A percentile compares a stretch with the other conserved stretches of the same genome.
Conservation (phyloP, 192 early-diverging fungal species). For the Linnemannia schmuckeri region DNA sequence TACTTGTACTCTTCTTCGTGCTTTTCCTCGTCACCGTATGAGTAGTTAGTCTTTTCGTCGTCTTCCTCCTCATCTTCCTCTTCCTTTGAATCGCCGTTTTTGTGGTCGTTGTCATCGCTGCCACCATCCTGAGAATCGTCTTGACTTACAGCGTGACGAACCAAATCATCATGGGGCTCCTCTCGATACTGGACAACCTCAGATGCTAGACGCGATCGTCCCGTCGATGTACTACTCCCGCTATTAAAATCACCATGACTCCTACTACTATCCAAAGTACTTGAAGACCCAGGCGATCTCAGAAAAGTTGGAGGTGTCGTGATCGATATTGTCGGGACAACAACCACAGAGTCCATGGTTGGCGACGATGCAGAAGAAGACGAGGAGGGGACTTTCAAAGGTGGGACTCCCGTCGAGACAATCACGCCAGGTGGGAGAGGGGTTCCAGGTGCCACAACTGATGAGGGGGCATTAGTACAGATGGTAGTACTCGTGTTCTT, state of each 20-base stretch:
- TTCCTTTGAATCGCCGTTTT: not conserved
- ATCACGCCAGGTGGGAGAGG: conserved; percentile 25
- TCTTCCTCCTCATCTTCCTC: not conserved
- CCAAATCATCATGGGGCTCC: not conserved
- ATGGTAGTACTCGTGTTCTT: conserved; percentile 27
- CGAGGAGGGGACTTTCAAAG: not conserved
- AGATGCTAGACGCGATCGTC: not conserved
- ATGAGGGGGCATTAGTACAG: conserved; percentile 27
- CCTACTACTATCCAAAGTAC: not conserved
- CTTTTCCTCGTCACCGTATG: not conserved
- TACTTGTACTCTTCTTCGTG: not conserved
- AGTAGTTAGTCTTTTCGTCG: not conserved
- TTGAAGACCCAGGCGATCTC: not conserved
- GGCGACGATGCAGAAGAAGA: not conserved
- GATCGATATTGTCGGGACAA: not conserved
- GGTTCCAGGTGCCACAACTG: conserved; percentile 30
- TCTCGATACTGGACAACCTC: not conserved
- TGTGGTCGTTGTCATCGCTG: no score
- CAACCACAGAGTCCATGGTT: not conserved
- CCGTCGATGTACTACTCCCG: not conserved
- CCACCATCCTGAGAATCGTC: not conserved
- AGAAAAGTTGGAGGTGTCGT: not conserved
- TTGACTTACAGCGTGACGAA: not conserved
- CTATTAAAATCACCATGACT: not conserved
- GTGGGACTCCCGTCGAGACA: conserved; percentile 32